A percentile compares a stretch with the other conserved stretches of the same genome.
Evolutionary conservation across 495 filamentous ascomycete genomes (phyloP).

Genomic region (Schizothecium vesticola): DNA sequence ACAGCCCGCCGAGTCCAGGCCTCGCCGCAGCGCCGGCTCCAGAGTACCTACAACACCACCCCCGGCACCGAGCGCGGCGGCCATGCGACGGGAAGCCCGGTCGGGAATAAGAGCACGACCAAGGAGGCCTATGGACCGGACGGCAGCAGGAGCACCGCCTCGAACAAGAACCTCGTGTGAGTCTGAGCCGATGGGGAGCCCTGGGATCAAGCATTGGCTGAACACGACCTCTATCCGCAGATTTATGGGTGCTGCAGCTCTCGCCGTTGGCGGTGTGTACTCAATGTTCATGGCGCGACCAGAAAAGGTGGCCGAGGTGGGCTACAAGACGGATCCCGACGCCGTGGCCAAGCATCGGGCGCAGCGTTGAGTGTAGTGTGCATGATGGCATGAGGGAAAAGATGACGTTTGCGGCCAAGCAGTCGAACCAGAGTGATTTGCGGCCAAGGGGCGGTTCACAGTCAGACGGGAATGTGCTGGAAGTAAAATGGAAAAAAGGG

Average conservation of each 20-base stretch:
- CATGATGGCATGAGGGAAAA: neutral
- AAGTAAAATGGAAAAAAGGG: neutral
- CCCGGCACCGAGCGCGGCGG: neutral
- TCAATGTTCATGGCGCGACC: constrained; percentile 8
- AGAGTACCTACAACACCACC: neutral
- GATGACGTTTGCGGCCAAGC: neutral
- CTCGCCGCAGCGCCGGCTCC: neutral
- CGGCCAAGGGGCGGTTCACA: neutral
- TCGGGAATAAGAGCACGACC: constrained; percentile 3
- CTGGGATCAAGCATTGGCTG: neutral
- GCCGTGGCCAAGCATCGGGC: neutral
- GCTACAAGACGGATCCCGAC: neutral
- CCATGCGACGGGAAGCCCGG: neutral
- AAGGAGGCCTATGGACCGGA: constrained; percentile 5
- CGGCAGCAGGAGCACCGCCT: constrained; percentile 12
- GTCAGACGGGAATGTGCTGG: neutral
- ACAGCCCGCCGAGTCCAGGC: neutral
- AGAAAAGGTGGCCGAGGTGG: constrained; percentile 9
- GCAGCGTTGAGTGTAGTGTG: neutral
- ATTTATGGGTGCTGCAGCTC: constrained; percentile 10
- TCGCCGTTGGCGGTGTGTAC: constrained; percentile 15
- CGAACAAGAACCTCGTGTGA: constrained; percentile 25
- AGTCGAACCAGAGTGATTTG: neutral
- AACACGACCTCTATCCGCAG: neutral
- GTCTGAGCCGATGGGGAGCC: neutral